A percentile compares a stretch with the other conserved stretches of the same genome.
Conservation (phyloP, 805 yeast species). For the Wickerhamiella spandovensis region DNA sequence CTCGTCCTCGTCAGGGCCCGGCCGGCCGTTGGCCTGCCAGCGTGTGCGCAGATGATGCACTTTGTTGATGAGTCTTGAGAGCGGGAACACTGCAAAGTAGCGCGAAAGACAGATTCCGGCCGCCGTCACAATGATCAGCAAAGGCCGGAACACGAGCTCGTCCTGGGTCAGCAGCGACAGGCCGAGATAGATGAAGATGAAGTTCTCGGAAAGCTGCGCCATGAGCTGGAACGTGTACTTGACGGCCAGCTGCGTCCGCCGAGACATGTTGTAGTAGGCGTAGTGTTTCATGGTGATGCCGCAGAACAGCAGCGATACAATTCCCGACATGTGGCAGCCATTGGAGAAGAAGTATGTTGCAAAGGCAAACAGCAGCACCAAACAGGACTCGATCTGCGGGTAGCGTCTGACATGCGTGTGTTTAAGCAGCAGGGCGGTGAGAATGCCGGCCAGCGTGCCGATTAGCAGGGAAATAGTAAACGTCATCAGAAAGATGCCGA, state of each 20-base stretch:
- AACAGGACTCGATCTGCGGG: slow-evolving; percentile 94
- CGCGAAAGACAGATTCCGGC: slow-evolving; percentile 86
- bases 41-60: slow-evolving; percentile 46
- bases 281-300: slow-evolving; percentile 95
- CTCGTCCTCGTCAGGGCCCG: slow-evolving; percentile 50
- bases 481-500: slow-evolving; percentile 84
- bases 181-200: slow-evolving; percentile 90
- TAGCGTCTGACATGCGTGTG: slow-evolving; percentile 87
- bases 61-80: slow-evolving; percentile 74
- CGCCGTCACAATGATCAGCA: slow-evolving; percentile 80
- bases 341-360: slow-evolving; percentile 95
- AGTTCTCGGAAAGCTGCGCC: slow-evolving; percentile 92
- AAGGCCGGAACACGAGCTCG: slow-evolving; percentile 85
- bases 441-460: slow-evolving; percentile 75
- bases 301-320: slow-evolving; percentile 84
- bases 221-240: slow-evolving; percentile 87
- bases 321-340: slow-evolving; percentile 99
- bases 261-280: slow-evolving; percentile 93
- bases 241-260: slow-evolving; percentile 92
- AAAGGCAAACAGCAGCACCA: slow-evolving; percentile 81
- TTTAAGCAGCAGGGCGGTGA: slow-evolving; percentile 79
- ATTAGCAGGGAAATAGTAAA: slow-evolving; percentile 82
- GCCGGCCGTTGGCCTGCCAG: slow-evolving; percentile 20
- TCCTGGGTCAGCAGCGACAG: slow-evolving; percentile 92
- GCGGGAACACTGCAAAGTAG: slow-evolving; percentile 95